These are phyloP conservation scores for Alternaria panax DNA, from an alignment of 2,329 filamentous ascomycete species.

Conservation along the genomic window DNA sequence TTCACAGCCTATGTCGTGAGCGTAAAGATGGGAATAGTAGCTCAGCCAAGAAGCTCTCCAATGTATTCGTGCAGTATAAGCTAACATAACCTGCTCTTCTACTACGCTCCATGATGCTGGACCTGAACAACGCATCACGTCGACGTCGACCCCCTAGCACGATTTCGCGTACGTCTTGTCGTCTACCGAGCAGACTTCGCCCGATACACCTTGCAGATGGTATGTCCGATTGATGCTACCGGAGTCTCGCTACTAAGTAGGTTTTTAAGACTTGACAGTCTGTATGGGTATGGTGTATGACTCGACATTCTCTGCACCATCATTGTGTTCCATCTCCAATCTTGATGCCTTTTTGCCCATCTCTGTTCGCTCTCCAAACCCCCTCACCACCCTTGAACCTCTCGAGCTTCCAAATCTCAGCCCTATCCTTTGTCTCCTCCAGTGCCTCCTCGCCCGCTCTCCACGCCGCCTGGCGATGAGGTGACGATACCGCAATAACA, in stretches of 20 bases:
- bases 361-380: slow-evolving; percentile 87
- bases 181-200: background rate
- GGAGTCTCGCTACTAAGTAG: background rate
- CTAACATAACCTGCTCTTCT: background rate
- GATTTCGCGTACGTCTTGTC: background rate
- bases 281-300: background rate
- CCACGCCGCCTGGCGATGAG: slow-evolving; percentile 88
- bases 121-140: background rate
- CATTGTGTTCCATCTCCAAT: slow-evolving; percentile 40
- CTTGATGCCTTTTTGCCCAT: slow-evolving; percentile 68
- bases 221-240: background rate
- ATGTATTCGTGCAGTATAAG: background rate
- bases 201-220: background rate
- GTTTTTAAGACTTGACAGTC: background rate
- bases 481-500: slow-evolving; percentile 82
- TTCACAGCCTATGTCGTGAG: background rate
- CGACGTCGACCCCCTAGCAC: background rate
- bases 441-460: slow-evolving; percentile 85
- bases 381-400: slow-evolving; percentile 80
- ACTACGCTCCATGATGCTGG: background rate
- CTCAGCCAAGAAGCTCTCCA: background rate
- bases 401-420: slow-evolving; percentile 97
- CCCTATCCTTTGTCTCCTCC: slow-evolving; percentile 82
- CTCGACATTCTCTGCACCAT: slow-evolving; percentile 7
- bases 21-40: background rate